Percentiles rank a stretch among this genome's conserved stretches.
Conservation (phyloP, 805 yeast species). For the Zygosaccharomyces pseudorouxii region DNA sequence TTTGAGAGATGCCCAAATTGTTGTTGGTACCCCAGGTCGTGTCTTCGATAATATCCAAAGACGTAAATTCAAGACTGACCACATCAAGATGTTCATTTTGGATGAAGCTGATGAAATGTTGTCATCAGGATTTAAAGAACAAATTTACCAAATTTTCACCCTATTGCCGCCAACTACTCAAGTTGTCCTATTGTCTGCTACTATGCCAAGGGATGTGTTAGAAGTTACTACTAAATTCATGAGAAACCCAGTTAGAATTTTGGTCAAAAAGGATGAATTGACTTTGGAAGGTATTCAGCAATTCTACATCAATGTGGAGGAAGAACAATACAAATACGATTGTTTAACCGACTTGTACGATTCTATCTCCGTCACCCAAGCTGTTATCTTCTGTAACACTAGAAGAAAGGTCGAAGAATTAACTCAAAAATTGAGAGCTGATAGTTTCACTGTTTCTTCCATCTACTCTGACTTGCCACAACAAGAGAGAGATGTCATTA, state of each 20-base stretch:
- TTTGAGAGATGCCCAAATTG: conserved; percentile 78
- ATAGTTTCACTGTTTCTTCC: conserved; percentile 87
- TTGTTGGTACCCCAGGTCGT: conserved; percentile 98
- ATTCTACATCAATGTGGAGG: conserved; percentile 83
- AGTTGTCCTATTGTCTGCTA: conserved; percentile 92
- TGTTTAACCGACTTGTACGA: conserved; percentile 93
- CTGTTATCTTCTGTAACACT: conserved; percentile 97
- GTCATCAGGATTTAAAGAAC: conserved; percentile 83
- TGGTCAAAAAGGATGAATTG: conserved; percentile 91
- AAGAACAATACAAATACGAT: conserved; percentile 92
- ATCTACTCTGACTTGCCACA: conserved; percentile 98
- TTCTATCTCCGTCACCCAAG: conserved; percentile 91
- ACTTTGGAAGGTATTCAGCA: conserved; percentile 94
- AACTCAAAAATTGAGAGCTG: conserved; percentile 67
- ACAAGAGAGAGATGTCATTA: conserved; percentile 87
- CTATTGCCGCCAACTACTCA: conserved; percentile 80
- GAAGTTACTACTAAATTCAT: conserved; percentile 90
- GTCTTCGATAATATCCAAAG: conserved; percentile 94
- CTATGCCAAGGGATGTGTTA: conserved; percentile 85
- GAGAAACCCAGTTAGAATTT: conserved; percentile 87
- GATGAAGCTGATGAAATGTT: conserved; percentile 99
- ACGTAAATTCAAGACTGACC: conserved; percentile 72
- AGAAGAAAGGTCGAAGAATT: conserved; percentile 92
- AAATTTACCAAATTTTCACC: conserved; percentile 87
- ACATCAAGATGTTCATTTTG: conserved; percentile 87